Evolutionary conservation across 345 rosid genomes (phyloP), one percentile per base, ranked within the genome.

Genomic region (Lepidium africanum): DNA sequence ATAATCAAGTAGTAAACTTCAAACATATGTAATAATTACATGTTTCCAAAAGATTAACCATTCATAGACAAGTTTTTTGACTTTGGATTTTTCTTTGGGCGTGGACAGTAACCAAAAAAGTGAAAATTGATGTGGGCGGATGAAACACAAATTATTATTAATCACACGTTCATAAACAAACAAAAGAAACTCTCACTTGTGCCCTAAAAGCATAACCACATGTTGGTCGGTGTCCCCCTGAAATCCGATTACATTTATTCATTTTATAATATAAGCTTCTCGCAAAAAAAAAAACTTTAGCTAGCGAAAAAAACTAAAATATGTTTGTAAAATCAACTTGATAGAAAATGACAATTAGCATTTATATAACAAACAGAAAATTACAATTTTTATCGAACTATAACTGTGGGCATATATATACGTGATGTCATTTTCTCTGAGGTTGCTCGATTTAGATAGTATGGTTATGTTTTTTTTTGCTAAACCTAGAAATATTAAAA

Each of bases 121-220:
- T 75, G 53, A 68, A 30, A 54, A 17, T 68, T 53, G 25, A 45
- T 52, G 64, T 46, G 46, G 65, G 73, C 72, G 65, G 65, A 54
- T 62, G 78, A 75, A 68, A 69, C 74, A 74, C 56, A 55, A 14
- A 66, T 58, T 60, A 57, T 46, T 45, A 52, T 33, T 61, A 43
- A 36, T 53, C 59, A 62, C 70, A 62, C 73, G 69, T 45, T 36
- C 30, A 19, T 52, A 52, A 52, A 63, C 68, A 59, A 38, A 47
- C 48, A 56, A 61, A 62, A 68, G 38, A 68, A 65, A 32, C 53
- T 39, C 68, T 62, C 70, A 75, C 74, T 47, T 74, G 78, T 68
- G 78, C 78, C 78, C 78, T 75, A 75, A 75, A 74, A 75, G 78
- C 74, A 68, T 54, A 47, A 75, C 74, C 74, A 75, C 69, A 75